Base-by-base conservation (phyloP, 2,329 filamentous ascomycete genomes). In the Pseudophaeomoniella oleicola region DNA sequence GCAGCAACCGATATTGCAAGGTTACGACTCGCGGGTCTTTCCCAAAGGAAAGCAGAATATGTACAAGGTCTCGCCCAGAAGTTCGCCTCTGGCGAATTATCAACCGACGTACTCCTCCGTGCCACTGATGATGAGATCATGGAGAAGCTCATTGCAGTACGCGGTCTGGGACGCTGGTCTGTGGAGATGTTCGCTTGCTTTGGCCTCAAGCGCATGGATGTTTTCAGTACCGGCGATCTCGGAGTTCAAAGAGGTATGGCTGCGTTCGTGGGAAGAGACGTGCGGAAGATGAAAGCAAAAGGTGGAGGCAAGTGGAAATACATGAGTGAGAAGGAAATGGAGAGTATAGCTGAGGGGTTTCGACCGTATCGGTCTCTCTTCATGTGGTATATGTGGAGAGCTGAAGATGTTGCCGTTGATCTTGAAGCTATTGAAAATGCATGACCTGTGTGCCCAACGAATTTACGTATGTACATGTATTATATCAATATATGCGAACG, bases 111-210 rank as follows among this genome's bases (percentile, higher is more conserved):
- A 67, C 70, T 96, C 14, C 72, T 82, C 36, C 72, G 75, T 22
- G 85, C 84, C 2, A 72, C 75, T 4, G 90, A 98, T 54, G 87
- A 93, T 35, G 82, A 93, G 46, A 71, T 98, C 5, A 67, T 94
- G 44, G 73, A 81, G 56, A 79, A 72, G 54, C 66, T 98, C 34
- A 84, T 81, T 34, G 82, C 86, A 1, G 86, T 98, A 4, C 71
- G 88, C 6, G 90, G 90, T 0, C 61, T 96, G 35, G 90, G 90
- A 0, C 71, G 69, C 37, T 96, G 90, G 90, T 87, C 79, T 34
- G 86, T 93, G 11, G 87, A 94, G 64, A 96, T 98, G 90, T 98
- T 98, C 65, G 84, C 87, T 35, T 85, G 82, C 58, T 96, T 98
- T 58, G 82, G 75, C n/a, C 65, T 98, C 30, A 96, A 94, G 68